Conservation (phyloP, 345 rosid genomes). For the Eucalyptus guilfoylei region DNA sequence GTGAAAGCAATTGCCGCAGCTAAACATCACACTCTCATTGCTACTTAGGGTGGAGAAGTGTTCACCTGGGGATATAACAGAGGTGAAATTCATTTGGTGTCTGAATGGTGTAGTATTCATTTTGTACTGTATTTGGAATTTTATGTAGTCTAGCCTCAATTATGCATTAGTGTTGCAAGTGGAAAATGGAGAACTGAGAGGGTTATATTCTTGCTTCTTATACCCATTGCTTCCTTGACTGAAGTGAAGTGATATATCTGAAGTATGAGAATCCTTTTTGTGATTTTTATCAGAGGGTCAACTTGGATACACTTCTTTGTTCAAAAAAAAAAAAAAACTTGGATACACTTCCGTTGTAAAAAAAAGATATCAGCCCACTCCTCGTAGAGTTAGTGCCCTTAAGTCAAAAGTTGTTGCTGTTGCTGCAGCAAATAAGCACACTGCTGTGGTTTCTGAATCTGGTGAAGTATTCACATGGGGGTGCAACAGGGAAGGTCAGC, state of each 20-base stretch:
- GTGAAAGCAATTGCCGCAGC: conserved; percentile 96
- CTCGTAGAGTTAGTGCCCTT: no score
- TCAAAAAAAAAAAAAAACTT: no score
- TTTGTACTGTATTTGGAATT: background rate
- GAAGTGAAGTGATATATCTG: no score
- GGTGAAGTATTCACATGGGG: conserved; percentile 99
- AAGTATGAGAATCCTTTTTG: no score
- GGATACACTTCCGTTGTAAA: no score
- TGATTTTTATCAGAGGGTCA: no score
- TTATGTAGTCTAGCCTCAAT: background rate
- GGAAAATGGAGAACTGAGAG: background rate
- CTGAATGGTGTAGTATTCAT: background rate
- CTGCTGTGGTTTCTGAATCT: conserved; percentile 79
- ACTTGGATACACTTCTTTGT: no score
- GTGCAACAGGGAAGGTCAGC: conserved; percentile 93
- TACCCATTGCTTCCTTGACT: no score
- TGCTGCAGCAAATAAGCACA: conserved; percentile 56
- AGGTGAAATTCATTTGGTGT: conserved; percentile 28
- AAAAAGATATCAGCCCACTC: no score
- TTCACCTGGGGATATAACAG: conserved; percentile 97
- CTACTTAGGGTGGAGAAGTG: conserved; percentile 82
- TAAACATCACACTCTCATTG: conserved; percentile 91
- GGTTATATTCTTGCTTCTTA: no score
- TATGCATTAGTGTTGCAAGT: background rate
- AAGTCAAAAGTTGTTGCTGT: no score